Evolutionary conservation across 345 rosid genomes (phyloP).

Genomic region (Tarenaya hassleriana): DNA sequence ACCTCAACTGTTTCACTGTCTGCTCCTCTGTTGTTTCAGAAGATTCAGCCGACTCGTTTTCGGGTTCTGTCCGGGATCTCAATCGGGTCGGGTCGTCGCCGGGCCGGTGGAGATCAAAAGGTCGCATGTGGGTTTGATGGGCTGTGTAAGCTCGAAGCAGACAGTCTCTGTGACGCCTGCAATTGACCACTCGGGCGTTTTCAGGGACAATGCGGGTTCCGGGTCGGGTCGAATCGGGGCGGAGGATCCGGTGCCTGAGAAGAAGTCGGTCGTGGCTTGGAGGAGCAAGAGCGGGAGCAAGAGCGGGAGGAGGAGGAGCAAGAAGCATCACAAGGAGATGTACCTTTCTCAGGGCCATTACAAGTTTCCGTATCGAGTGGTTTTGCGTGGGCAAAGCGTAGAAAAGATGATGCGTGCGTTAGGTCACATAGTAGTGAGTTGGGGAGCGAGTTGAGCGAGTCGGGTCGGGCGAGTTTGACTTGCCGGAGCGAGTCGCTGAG

Average conservation of each 20-base stretch:
- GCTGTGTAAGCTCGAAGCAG: slow-evolving; percentile 97
- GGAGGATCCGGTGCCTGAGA: slow-evolving; percentile 22
- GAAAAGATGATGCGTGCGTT: too few relatives aligned
- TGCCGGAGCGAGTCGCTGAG: slow-evolving; percentile 63
- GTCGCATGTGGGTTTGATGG: slow-evolving; percentile 41
- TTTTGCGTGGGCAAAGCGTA: slow-evolving; percentile 91
- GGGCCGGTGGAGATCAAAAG: not conserved
- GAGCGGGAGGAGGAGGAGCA: slow-evolving; percentile 27
- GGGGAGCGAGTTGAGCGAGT: slow-evolving; percentile 49
- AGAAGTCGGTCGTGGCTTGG: slow-evolving; percentile 28
- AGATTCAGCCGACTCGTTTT: not conserved
- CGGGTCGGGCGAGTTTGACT: slow-evolving; percentile 58
- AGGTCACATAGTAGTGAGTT: slow-evolving; percentile 33
- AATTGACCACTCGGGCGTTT: slow-evolving; percentile 59
- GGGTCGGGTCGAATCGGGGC: slow-evolving; percentile 16
- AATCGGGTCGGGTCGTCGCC: not conserved
- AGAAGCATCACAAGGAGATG: slow-evolving; percentile 61
- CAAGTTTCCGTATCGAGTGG: slow-evolving; percentile 82
- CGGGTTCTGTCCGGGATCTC: not conserved
- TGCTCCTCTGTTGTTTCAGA: not conserved
- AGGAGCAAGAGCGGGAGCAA: slow-evolving; percentile 29
- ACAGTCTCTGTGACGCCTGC: slow-evolving; percentile 88
- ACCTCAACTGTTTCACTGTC: slow-evolving; percentile 10
- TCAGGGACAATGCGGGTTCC: slow-evolving; percentile 35
- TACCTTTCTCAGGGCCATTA: slow-evolving; percentile 83